Base-by-base conservation (phyloP, 1,139 yeast species). In the Nakaseomyces delphensis region DNA sequence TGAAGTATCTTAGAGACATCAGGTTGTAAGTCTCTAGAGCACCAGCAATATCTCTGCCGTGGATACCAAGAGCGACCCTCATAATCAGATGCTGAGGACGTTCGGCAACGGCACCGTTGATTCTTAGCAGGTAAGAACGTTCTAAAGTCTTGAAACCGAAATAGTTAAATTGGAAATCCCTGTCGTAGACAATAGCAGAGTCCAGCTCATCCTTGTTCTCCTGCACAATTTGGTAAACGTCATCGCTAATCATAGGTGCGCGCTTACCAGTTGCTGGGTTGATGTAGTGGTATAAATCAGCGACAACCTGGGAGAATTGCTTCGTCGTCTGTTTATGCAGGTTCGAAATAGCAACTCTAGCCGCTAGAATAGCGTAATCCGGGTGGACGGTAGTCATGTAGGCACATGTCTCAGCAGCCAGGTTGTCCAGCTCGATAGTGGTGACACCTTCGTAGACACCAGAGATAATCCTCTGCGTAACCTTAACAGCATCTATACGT, bases 361-460 rank as follows among this genome's bases (percentile, higher is more conserved):
- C 97, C 41, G 96, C 98, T 54, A 91, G 74, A 36, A 79, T 78
- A 38, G 96, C 95, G 57, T 91, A 89, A 66, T 91, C 97, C 18
- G 97, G 97, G 64, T 91, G 98, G 47, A 83, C 77, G 15, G 97
- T 91, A 48, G 96, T 85, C 95, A 89, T 83, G 58, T 84, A 83
- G 36, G 97, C 97, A 45, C 96, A 93, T 32, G 97, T 87, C 67
- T 91, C 98, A 35, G 96, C 96, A 40, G 96, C 95, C 56, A 93
- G 74, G 66, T 93, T 87, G 63, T 89, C 97, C 54, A 91, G 75
- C 67, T 91, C 97, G 51, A 85, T 76, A 46, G 98, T 93, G 57
- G 93, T 87, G 43, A 93, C 98, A 56, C 98, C 98, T 59, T 87
- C 95, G 52, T 86, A 86, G 43, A 86, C 94, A 54, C 96, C 96